Evolutionary conservation across 2,329 filamentous ascomycete species (phyloP), one percentile per base, ranked within the genome.

Genomic region (Fonsecaea pedrosoi): DNA sequence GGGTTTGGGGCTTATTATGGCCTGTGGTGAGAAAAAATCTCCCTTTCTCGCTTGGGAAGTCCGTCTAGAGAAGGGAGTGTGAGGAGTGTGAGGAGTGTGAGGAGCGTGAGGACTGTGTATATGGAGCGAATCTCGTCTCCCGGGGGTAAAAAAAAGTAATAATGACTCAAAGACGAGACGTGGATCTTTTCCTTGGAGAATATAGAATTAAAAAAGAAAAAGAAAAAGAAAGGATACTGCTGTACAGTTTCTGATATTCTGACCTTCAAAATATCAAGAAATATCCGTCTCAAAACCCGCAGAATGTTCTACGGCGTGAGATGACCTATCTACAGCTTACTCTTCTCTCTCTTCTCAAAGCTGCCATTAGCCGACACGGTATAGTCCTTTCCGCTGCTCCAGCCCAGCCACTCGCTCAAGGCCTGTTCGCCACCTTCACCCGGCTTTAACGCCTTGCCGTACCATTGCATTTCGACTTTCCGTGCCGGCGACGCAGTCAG

Each of bases 351-450:
- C 68, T 82, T 78, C 21, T 89, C 84, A 69, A 92, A 77, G 0
- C 86, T 88, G 0, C 90, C 90, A 34, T 86, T 80, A 34, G 83
- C 78, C 15, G 48, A 56, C 1, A 91, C 81, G n/a, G 87, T 84
- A 76, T 89, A 97, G 37, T 97, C 87, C 66, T 79, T 83, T 0
- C 91, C 92, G 73, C 82, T 85, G 67, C 81, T 84, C 92, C 92
- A 96, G 0, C 92, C 91, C 71, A 90, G 82, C 94, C 94, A 97
- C 58, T 84, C 77, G 59, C 79, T 80, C 69, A 97, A 76, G 3
- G 85, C 84, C 60, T 88, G 86, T 76, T 92, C 89, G 0, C 92
- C 93, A 4, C 91, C 92, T 30, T 88, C 80, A 0, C 93, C 92
- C 0, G 91, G 86, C 3, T 76, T 77, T 63, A 97, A 76, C 0